Base-by-base conservation (phyloP, 441 rosid species). In the Populus tomentosa region DNA sequence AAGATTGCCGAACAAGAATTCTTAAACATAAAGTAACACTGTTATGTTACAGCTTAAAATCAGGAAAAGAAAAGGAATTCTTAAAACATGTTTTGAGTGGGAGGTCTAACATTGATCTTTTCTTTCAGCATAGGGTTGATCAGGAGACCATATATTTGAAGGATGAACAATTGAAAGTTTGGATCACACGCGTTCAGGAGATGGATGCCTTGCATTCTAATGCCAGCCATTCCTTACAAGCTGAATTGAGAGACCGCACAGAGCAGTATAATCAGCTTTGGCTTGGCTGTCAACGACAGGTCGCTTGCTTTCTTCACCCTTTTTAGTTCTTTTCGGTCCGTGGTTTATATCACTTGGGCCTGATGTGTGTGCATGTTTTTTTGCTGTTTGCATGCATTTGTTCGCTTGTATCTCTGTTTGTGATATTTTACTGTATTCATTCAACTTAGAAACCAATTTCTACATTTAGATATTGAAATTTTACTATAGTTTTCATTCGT, bases 241-340 rank as follows among this genome's bases (percentile, higher is more conserved):
- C 86, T 76, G 96, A 93, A 81, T 81, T 95, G 82, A 84, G 91
- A 76, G 98, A 94, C 69, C 93, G 97, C 24, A 91, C 89, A 30
- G 98, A 94, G 75, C 98, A 92, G 78, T 94, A 86, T 82, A 91
- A 88, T 80, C 99, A 96, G 82, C 93, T 96, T n/a, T 94, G 97
- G 98, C 80, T 83, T 72, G 92, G 90, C 74, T 94, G 91, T 83
- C 99, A 96, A 83, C 88, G 98, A 88, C 99, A 96, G 99, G 99
- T 96, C 74, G 46, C 76, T 68, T 80, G 62, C 75, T 33, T 76
- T 35, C 42, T 23, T 67, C 81, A 75, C 21, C 73, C 64, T 38
- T 6, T 83, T 68, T 59, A 11, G 23, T 53, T 11, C 20, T 53
- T 16, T 53, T 53, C 64, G 10, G 59, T n/a, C 21, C 33, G n/a